Evolutionary conservation across 1,284 basidiomycete species (phyloP).

Genomic region (Rhizoctonia solani): DNA sequence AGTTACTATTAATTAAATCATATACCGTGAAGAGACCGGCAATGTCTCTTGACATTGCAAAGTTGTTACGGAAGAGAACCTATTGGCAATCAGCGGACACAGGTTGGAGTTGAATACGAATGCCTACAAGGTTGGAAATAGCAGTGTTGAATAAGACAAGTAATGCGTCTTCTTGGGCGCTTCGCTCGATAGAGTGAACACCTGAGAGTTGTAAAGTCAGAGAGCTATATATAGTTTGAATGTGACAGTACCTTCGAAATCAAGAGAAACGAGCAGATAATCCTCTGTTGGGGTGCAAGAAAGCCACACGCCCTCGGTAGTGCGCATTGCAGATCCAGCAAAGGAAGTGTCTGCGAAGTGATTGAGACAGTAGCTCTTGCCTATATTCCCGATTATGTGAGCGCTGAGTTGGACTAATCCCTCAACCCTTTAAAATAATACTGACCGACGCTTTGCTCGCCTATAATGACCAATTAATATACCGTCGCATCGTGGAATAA

Average conservation of each 20-base stretch:
- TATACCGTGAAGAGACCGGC: slow-evolving; percentile 54
- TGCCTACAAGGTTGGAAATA: slow-evolving; percentile 58
- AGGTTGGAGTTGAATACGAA: slow-evolving; percentile 47
- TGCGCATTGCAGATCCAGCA: slow-evolving; percentile 67
- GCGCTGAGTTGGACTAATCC: neutral
- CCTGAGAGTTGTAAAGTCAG: slow-evolving; percentile 47
- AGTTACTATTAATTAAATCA: neutral
- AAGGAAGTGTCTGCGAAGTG: slow-evolving; percentile 68
- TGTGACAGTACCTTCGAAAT: slow-evolving; percentile 68
- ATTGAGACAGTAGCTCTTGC: slow-evolving; percentile 56
- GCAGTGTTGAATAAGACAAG: slow-evolving; percentile 67
- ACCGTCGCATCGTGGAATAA: no score
- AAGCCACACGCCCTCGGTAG: slow-evolving; percentile 64
- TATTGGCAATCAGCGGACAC: neutral
- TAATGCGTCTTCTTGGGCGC: slow-evolving; percentile 64
- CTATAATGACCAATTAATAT: slow-evolving; percentile 40
- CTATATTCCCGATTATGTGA: neutral
- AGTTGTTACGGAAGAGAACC: slow-evolving; percentile 54
- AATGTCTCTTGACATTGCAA: slow-evolving; percentile 46
- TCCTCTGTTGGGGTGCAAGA: slow-evolving; percentile 61
- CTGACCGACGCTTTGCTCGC: slow-evolving; percentile 67
- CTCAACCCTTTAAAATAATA: slow-evolving; percentile 38
- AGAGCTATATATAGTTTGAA: neutral
- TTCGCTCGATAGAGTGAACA: slow-evolving; percentile 65
- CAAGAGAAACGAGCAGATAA: slow-evolving; percentile 59